phyloP scores from a whole-genome alignment of 495 filamentous ascomycete species.

The Glarea lozoyensis region DNA sequence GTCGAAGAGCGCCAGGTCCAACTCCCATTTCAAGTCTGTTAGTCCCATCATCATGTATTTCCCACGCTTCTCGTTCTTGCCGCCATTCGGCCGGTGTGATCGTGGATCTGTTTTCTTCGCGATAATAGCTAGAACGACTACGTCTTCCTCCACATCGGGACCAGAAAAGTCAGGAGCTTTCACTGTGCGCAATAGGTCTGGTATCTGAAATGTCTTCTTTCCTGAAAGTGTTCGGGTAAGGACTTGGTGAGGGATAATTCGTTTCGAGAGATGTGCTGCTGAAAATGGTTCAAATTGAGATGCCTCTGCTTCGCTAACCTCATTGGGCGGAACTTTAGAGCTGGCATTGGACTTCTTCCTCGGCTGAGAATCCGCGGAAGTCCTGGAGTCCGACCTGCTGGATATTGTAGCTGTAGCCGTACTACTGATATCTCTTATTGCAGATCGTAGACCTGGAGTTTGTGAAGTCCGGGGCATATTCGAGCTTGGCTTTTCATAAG shows the following conservation, averaged over 20 bases:
- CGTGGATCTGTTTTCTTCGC: slow-evolving; percentile 77
- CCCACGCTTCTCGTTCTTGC: slow-evolving; percentile 24
- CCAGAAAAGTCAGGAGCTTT: slow-evolving; percentile 78
- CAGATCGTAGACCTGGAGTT: slow-evolving; percentile 32
- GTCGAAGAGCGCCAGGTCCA: slow-evolving; percentile 89
- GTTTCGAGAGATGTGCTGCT: slow-evolving; percentile 71
- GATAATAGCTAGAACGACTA: slow-evolving; percentile 79
- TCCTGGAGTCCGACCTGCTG: slow-evolving; percentile 6
- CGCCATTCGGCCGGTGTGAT: slow-evolving; percentile 42
- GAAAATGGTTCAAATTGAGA: slow-evolving; percentile 74
- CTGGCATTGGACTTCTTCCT: slow-evolving; percentile 20
- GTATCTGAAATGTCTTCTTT: slow-evolving; percentile 70
- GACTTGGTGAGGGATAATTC: slow-evolving; percentile 75
- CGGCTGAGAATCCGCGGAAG: slow-evolving; percentile 10
- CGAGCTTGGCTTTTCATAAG: slow-evolving; percentile 24
- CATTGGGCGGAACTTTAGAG: slow-evolving; percentile 10
- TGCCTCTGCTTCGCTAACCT: slow-evolving; percentile 27
- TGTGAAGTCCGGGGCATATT: slow-evolving; percentile 43
- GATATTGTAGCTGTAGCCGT: not conserved
- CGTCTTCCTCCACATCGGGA: slow-evolving; percentile 77
- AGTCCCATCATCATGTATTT: slow-evolving; percentile 91
- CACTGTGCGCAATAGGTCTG: slow-evolving; percentile 71
- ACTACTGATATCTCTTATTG: slow-evolving; percentile 10
- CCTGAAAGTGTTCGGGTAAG: slow-evolving; percentile 64
- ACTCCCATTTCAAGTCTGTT: slow-evolving; percentile 81